phyloP scores from a whole-genome alignment of 768 basidiomycete species.

The Tylopilus sp. region DNA sequence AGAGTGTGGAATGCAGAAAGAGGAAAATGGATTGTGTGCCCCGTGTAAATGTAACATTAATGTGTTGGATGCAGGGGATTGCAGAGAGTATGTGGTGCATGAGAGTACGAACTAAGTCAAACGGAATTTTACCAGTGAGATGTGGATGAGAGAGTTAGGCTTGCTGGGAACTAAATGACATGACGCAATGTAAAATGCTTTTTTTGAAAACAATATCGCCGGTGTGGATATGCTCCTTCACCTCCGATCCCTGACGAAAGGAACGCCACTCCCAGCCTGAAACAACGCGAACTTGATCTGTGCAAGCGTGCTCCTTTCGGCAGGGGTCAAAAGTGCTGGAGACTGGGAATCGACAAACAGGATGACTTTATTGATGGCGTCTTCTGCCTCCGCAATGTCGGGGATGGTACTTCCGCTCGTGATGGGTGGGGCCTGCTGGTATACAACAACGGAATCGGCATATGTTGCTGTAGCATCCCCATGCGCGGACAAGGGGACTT shows the following conservation, averaged over 20 bases:
- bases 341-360: constrained; percentile 46
- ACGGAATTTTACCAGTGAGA: constrained; percentile 24
- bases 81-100: constrained; percentile 22
- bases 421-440: constrained; percentile 31
- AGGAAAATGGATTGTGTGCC: constrained; percentile 13
- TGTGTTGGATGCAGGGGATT: constrained; percentile 24
- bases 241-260: constrained; percentile 33
- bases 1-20: constrained; percentile 14
- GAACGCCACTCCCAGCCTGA: constrained; percentile 40
- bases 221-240: constrained; percentile 9
- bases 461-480: constrained; percentile 24
- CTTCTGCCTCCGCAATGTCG: constrained; percentile 49
- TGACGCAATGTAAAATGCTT: constrained; percentile 16
- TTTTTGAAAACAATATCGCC: constrained; percentile 10
- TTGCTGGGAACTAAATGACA: constrained; percentile 13
- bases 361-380: constrained; percentile 53
- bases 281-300: constrained; percentile 54
- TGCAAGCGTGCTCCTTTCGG: constrained; percentile 40
- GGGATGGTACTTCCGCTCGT: constrained; percentile 34
- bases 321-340: constrained; percentile 27
- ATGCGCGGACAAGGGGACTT: constrained; percentile 28
- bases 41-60: constrained; percentile 12
- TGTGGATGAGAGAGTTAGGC: constrained; percentile 2
- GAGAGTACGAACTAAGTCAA: constrained; percentile 11
- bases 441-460: constrained; percentile 30